Evolutionary conservation across 1,284 basidiomycete genomes (phyloP).

Genomic region (Caloboletus firmus): DNA sequence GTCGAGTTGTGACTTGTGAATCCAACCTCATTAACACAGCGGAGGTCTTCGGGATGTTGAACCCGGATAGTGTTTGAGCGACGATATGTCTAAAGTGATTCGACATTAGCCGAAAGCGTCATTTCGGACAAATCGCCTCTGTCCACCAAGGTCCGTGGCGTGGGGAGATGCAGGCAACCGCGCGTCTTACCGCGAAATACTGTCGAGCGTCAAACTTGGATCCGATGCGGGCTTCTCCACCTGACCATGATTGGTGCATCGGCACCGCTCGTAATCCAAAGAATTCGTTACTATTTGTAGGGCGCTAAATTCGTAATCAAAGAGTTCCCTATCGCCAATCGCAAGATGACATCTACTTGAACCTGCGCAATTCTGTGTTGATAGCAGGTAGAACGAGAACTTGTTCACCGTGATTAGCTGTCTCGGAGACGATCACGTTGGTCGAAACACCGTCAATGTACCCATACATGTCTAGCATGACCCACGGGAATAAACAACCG

Average conservation of each 20-base stretch:
- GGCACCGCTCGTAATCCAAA: not conserved
- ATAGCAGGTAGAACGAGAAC: slow-evolving; percentile 20
- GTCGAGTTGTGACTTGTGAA: not conserved
- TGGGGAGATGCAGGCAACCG: not conserved
- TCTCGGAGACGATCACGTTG: slow-evolving; percentile 19
- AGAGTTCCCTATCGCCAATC: too few species aligned
- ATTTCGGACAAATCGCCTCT: not conserved
- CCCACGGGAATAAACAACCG: slow-evolving; percentile 25
- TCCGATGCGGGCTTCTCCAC: too few species aligned
- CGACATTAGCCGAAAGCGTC: not conserved
- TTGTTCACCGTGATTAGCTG: not conserved
- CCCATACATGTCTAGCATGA: slow-evolving; percentile 23
- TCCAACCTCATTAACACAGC: not conserved
- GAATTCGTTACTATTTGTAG: not conserved
- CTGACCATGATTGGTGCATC: not conserved
- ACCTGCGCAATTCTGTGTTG: slow-evolving; percentile 1
- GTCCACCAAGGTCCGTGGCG: too few species aligned
- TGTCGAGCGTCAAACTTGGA: not conserved
- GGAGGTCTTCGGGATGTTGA: not conserved
- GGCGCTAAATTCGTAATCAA: not conserved
- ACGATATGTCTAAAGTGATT: not conserved
- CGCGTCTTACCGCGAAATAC: not conserved
- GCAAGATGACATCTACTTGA: not conserved
- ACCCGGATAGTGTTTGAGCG: not conserved
- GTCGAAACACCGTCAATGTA: slow-evolving; percentile 27